These are phyloP conservation scores for Stachybotrys echinatus DNA, from an alignment of 2,329 filamentous ascomycete species.

Conservation along the genomic window DNA sequence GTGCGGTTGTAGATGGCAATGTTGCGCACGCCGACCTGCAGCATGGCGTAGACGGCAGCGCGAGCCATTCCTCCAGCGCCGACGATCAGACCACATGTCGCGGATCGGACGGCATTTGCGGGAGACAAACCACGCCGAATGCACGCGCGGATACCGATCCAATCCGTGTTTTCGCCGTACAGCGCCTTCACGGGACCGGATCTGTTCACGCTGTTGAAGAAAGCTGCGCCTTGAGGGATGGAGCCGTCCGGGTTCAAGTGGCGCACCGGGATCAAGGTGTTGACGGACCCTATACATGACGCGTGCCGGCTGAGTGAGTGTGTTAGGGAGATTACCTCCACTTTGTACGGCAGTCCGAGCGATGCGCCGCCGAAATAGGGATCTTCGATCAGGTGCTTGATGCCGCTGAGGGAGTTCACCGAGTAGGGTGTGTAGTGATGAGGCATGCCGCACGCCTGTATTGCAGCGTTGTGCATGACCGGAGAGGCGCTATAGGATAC, in stretches of 20 bases:
- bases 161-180: slow-evolving; percentile 78
- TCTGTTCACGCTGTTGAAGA: slow-evolving; percentile 49
- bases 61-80: slow-evolving; percentile 73
- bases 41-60: slow-evolving; percentile 71
- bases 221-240: slow-evolving; percentile 49
- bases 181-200: slow-evolving; percentile 63
- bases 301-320: slow-evolving; percentile 69
- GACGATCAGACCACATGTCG: slow-evolving; percentile 52
- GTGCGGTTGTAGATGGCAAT: slow-evolving; percentile 74
- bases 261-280: slow-evolving; percentile 69
- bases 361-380: slow-evolving; percentile 67
- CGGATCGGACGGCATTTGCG: slow-evolving; percentile 57
- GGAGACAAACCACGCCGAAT: slow-evolving; percentile 68
- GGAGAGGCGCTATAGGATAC: slow-evolving; percentile 70
- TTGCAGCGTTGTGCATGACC: slow-evolving; percentile 71
- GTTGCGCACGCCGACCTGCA: slow-evolving; percentile 70
- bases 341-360: slow-evolving; percentile 70
- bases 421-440: slow-evolving; percentile 64
- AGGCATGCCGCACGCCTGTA: slow-evolving; percentile 61
- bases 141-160: slow-evolving; percentile 72
- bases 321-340: slow-evolving; percentile 63
- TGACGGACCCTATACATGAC: slow-evolving; percentile 69
- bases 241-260: slow-evolving; percentile 50
- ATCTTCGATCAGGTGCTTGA: slow-evolving; percentile 60
- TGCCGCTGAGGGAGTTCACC: slow-evolving; percentile 53